These are phyloP conservation scores for Daphne laureola DNA, from an alignment of 441 rosid species.

Conservation along the genomic window DNA sequence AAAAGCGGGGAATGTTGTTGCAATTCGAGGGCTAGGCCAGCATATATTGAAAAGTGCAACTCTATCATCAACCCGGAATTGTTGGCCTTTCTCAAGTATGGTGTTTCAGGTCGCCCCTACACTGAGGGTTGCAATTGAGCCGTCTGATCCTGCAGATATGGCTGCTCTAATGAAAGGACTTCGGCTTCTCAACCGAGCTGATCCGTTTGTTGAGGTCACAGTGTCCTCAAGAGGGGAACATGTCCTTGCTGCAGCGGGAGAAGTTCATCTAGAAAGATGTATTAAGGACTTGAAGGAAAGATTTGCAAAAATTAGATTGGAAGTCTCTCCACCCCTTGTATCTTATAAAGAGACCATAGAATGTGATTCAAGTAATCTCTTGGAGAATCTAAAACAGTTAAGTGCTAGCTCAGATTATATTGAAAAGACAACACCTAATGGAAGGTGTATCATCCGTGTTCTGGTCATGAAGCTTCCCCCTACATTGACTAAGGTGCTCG, in stretches of 20 bases:
- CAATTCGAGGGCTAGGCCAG: conserved; percentile 90
- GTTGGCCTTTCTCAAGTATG: conserved; percentile 97
- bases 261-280: conserved; percentile 92
- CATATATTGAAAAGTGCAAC: conserved; percentile 91
- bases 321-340: conserved; percentile 88
- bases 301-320: conserved; percentile 77
- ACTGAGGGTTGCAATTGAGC: conserved; percentile 86
- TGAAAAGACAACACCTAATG: conserved; percentile 75
- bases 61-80: conserved; percentile 72
- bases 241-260: conserved; percentile 93
- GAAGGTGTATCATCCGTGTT: conserved; percentile 64
- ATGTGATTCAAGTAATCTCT: conserved; percentile 44
- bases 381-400: conserved; percentile 54
- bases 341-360: conserved; percentile 88
- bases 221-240: conserved; percentile 92
- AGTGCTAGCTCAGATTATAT: conserved; percentile 48
- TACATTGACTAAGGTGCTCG: conserved; percentile 67
- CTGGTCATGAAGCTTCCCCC: conserved; percentile 78
- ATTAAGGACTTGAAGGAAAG: conserved; percentile 82
- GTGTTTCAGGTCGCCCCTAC: conserved; percentile 88
- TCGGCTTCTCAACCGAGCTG: conserved; percentile 81
- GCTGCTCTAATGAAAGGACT: conserved; percentile 73
- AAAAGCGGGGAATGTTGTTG: conserved; percentile 83
- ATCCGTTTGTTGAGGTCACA: conserved; percentile 88
- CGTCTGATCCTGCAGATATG: conserved; percentile 84